phyloP scores from a whole-genome alignment of 148 eudicot genomes.

The Rhododendron mucronatum region DNA sequence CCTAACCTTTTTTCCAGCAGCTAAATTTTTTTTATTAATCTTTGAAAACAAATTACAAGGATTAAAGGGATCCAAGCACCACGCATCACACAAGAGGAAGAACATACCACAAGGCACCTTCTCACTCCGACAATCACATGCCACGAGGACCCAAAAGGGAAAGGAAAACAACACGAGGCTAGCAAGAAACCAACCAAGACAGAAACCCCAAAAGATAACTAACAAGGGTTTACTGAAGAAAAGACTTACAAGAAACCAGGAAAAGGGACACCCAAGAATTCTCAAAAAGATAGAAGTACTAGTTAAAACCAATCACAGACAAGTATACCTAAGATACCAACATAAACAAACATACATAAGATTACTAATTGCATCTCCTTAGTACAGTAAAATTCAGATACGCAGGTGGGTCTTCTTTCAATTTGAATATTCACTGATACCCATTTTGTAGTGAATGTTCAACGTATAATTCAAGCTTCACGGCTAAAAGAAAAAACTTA shows the following conservation, averaged over 20 bases:
- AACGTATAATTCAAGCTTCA: background rate
- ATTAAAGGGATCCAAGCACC: no score
- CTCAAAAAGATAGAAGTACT: background rate
- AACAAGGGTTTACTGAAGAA: background rate
- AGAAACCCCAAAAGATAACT: background rate
- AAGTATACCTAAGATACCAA: background rate
- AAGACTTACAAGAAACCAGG: background rate
- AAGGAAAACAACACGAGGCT: no score
- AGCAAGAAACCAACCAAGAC: no score
- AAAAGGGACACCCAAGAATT: no score
- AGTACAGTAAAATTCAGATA: background rate
- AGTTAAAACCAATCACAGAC: background rate
- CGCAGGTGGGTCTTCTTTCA: background rate
- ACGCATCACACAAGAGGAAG: no score
- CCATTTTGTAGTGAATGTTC: background rate
- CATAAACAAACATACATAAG: background rate
- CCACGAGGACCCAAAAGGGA: no score
- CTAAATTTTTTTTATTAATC: no score
- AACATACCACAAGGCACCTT: no score
- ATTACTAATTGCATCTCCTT: background rate
- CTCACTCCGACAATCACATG: no score
- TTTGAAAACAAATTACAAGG: no score
- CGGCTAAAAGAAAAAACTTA: background rate
- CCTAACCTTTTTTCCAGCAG: no score
- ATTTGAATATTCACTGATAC: background rate